Conservation (phyloP, 768 basidiomycete genomes). For the Melanogaster broomeanus region DNA sequence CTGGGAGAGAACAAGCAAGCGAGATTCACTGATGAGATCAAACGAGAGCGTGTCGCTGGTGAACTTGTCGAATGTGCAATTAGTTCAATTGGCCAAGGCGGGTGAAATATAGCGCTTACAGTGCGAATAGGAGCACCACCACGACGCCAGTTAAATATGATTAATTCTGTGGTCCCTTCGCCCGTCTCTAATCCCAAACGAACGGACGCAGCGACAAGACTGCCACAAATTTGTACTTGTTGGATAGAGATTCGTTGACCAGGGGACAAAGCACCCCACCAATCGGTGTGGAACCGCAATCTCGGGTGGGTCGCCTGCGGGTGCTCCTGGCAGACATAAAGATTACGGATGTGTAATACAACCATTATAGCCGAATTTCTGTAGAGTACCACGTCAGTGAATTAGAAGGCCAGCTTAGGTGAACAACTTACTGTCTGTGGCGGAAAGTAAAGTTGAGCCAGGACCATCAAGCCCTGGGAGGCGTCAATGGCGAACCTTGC, state of each 20-base stretch:
- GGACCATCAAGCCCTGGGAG: conserved; percentile 30
- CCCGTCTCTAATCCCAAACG: conserved; percentile 34
- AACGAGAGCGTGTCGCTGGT: conserved; percentile 33
- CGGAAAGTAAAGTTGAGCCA: conserved; percentile 32
- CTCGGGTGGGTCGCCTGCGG: conserved; percentile 37
- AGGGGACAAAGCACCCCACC: conserved; percentile 34
- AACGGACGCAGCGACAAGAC: conserved; percentile 23
- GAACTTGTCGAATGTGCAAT: conserved; percentile 15
- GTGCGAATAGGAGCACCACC: conserved; percentile 30
- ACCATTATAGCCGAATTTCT: conserved; percentile 28
- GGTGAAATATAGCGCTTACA: conserved; percentile 12
- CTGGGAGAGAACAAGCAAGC: conserved; percentile 26
- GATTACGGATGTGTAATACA: conserved; percentile 51
- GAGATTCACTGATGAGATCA: conserved; percentile 28
- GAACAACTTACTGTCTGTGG: conserved; percentile 24
- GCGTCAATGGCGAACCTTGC: conserved; percentile 34
- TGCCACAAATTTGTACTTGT: conserved; percentile 30
- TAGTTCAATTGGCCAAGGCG: background rate
- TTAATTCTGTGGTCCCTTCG: conserved; percentile 32
- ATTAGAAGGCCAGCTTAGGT: background rate
- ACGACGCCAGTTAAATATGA: conserved; percentile 30
- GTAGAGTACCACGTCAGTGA: background rate
- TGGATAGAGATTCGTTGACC: conserved; percentile 34
- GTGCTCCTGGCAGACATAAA: conserved; percentile 59
- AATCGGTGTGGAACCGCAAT: conserved; percentile 33